Evolutionary conservation across 2,329 filamentous ascomycete species (phyloP), one percentile per base, ranked within the genome.

Genomic region (Sordariomycetes sp.): DNA sequence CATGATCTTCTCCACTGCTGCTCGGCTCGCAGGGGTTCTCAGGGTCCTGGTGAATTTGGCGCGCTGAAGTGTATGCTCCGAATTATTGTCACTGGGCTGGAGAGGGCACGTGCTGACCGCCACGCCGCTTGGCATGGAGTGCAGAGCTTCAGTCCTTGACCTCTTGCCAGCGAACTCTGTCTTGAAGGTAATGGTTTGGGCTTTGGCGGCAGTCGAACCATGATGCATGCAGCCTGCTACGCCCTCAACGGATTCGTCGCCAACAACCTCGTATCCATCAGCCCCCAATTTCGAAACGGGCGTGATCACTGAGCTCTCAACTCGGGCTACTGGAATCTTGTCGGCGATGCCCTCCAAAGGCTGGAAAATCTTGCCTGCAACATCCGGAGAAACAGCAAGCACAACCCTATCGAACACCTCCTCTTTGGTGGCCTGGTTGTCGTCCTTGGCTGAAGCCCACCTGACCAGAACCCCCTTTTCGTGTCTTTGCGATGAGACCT

Each of bases 31-130:
- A 0, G 59, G 54, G 4, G 55, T 75, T 5, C 72, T 58, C 29
- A 78, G 44, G 0, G 70, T 72, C 9, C 72, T 60, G 0, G 65
- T 70, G 38, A 78, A 75, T 18, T 44, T 57, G 2, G 66, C 61
- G 2, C 58, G 57, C 10, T 61, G 59, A n/a, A 74, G 48, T 8
- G 60, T 48, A 26, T 58, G 57, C 18, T 58, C 47, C 3, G 53
- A 39, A n/a, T n/a, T n/a, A 11, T 66, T 53, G 5, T 61, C 54
- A 4, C 44, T 46, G 9, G 41, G 36, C 4, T 52, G 54, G 14
- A 68, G 49, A 0, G 71, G 67, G 35, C 61, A 67, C 1, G 68
- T 76, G 9, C 65, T 70, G n/a, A 76, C 64, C 0, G 73, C 49
- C 3, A 67, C 55, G 0, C 70, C 70, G 15, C 59, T 62, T 2